Conservation (phyloP, 2,329 filamentous ascomycete genomes). For the Shiraia sp. region DNA sequence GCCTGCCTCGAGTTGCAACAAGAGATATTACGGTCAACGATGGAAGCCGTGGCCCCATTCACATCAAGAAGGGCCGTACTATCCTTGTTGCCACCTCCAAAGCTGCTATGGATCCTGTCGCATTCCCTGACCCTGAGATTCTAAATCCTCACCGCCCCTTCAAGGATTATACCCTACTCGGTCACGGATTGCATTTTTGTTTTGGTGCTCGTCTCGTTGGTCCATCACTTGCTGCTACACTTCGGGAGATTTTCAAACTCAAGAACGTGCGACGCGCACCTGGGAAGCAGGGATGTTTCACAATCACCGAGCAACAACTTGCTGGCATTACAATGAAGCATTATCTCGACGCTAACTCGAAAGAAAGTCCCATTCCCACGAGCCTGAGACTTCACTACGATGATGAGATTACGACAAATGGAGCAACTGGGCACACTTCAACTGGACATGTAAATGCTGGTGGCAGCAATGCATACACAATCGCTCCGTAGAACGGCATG, state of each 20-base stretch:
- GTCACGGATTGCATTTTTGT: slow-evolving; percentile 40
- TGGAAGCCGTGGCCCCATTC: slow-evolving; percentile 52
- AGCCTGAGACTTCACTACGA: slow-evolving; percentile 32
- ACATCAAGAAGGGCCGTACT: slow-evolving; percentile 47
- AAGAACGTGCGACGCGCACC: slow-evolving; percentile 37
- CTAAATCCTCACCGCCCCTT: slow-evolving; percentile 44
- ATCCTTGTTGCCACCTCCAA: slow-evolving; percentile 48
- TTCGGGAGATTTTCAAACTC: slow-evolving; percentile 40
- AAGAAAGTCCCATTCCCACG: slow-evolving; percentile 48
- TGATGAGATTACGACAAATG: slow-evolving; percentile 20
- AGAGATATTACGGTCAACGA: slow-evolving; percentile 53
- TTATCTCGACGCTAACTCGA: slow-evolving; percentile 55
- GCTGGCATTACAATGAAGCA: slow-evolving; percentile 53
- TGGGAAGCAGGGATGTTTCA: slow-evolving; percentile 44
- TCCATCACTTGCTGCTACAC: slow-evolving; percentile 31
- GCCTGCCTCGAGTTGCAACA: slow-evolving; percentile 56
- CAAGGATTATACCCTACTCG: slow-evolving; percentile 38
- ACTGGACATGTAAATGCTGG: slow-evolving; percentile 17
- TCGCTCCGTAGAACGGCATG: slow-evolving; percentile 11
- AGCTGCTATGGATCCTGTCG: slow-evolving; percentile 38
- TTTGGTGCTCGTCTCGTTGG: slow-evolving; percentile 38
- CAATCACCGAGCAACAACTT: slow-evolving; percentile 50
- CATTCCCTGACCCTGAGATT: slow-evolving; percentile 38
- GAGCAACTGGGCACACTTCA: slow-evolving; percentile 9
- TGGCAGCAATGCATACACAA: slow-evolving; percentile 17